A percentile compares a stretch with the other conserved stretches of the same genome.
Evolutionary conservation across 2,329 filamentous ascomycete genomes (phyloP).

Genomic region (Uncinocarpus reesii): DNA sequence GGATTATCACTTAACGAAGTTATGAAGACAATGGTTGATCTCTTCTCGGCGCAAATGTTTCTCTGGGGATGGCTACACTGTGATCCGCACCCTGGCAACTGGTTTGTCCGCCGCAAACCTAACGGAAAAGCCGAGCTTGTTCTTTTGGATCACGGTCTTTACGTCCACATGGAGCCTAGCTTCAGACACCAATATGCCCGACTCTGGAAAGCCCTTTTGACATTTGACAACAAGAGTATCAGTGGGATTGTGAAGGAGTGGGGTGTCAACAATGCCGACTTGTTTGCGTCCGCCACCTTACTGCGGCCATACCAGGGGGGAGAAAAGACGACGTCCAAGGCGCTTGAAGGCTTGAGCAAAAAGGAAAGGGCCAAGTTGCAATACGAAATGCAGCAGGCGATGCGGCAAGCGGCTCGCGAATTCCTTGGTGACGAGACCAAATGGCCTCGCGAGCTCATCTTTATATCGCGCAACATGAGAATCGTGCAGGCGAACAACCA

Average conservation of each 20-base stretch:
- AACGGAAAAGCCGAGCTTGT: constrained; percentile 80
- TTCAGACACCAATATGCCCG: constrained; percentile 78
- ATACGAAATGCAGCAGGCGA: constrained; percentile 71
- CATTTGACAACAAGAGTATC: constrained; percentile 80
- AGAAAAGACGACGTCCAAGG: constrained; percentile 54
- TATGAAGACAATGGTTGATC: constrained; percentile 92
- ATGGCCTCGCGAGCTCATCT: constrained; percentile 82
- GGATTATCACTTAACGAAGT: constrained; percentile 74
- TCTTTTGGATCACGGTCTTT: constrained; percentile 92
- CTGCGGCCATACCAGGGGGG: constrained; percentile 86
- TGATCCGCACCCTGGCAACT: constrained; percentile 94
- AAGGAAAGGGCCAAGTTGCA: constrained; percentile 49
- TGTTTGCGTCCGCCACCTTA: constrained; percentile 84
- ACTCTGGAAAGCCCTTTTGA: constrained; percentile 91
- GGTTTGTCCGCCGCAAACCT: constrained; percentile 80
- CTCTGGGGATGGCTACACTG: constrained; percentile 93
- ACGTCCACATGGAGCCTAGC: constrained; percentile 74
- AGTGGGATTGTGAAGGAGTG: constrained; percentile 61
- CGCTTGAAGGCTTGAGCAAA: constrained; percentile 43
- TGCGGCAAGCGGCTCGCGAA: constrained; percentile 61
- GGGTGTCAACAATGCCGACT: constrained; percentile 80
- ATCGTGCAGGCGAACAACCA: constrained; percentile 93
- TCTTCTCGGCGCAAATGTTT: constrained; percentile 97
- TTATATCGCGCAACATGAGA: constrained; percentile 81
- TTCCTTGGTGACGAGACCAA: constrained; percentile 77